Evolutionary conservation across 2,329 filamentous ascomycete genomes (phyloP).

Genomic region (Neonectria faginata): DNA sequence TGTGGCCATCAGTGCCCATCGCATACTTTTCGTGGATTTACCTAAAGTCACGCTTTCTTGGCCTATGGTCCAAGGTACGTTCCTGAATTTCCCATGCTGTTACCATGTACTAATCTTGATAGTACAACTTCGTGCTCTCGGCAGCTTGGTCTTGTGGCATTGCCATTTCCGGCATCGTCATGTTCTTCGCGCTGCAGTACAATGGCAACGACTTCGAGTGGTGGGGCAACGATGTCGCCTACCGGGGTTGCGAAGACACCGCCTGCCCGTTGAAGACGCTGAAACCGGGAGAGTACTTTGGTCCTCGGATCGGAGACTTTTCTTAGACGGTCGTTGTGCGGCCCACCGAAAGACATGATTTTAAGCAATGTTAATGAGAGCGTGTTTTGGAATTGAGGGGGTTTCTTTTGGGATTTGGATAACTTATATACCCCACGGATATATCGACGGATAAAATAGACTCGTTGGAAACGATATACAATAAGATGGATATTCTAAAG

Average conservation of each 20-base stretch:
- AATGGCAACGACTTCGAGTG: conserved; percentile 57
- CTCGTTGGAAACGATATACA: conserved; percentile 35
- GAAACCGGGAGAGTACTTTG: conserved; percentile 53
- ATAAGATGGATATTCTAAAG: conserved; percentile 17
- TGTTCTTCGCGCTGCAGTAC: conserved; percentile 65
- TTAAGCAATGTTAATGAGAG: conserved; percentile 42
- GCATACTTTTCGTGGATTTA: conserved; percentile 65
- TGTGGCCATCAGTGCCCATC: conserved; percentile 64
- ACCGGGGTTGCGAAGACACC: conserved; percentile 56
- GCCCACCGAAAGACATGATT: conserved; percentile 40
- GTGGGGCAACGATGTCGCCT: conserved; percentile 61
- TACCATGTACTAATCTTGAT: conserved; percentile 15
- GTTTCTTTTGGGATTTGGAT: conserved; percentile 36
- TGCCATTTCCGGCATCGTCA: conserved; percentile 63
- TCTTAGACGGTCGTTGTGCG: background rate
- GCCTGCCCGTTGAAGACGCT: conserved; percentile 54
- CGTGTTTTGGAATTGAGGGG: conserved; percentile 35
- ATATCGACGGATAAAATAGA: conserved; percentile 39
- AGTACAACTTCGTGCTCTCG: conserved; percentile 67
- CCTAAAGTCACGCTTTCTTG: conserved; percentile 60
- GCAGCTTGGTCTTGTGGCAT: conserved; percentile 63
- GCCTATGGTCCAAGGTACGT: conserved; percentile 64
- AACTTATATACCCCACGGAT: conserved; percentile 44
- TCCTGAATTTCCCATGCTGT: rapidly evolving
- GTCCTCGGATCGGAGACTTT: conserved; percentile 55